Evolutionary conservation across 495 filamentous ascomycete species (phyloP).

Genomic region (Tuber indicum): DNA sequence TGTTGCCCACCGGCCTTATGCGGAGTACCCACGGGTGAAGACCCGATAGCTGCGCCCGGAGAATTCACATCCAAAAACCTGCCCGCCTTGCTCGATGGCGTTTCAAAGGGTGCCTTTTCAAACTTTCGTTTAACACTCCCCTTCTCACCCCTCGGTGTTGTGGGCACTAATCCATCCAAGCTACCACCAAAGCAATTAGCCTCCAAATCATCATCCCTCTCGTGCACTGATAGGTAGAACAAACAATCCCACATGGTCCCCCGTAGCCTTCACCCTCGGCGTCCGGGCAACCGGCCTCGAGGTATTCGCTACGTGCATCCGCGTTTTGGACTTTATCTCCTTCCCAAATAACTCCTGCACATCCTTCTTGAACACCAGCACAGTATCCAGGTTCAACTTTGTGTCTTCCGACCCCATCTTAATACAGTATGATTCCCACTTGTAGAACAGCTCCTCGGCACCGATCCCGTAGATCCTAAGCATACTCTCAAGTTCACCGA

Average conservation of each 20-base stretch:
- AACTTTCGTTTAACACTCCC: conserved; percentile 59
- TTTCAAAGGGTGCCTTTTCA: conserved; percentile 44
- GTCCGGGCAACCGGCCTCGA: conserved; percentile 46
- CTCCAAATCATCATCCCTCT: not conserved
- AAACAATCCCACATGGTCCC: conserved; percentile 20
- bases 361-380: conserved; percentile 74
- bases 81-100: conserved; percentile 24
- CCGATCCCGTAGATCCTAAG: conserved; percentile 69
- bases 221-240: conserved; percentile 6
- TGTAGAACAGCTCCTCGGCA: conserved; percentile 81
- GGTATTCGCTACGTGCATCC: conserved; percentile 48
- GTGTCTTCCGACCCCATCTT: conserved; percentile 75
- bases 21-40: conserved; percentile 27
- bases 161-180: conserved; percentile 71
- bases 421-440: conserved; percentile 96
- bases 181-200: conserved; percentile 44
- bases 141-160: conserved; percentile 49
- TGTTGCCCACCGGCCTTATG: not conserved
- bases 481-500: conserved; percentile 73
- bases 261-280: conserved; percentile 14
- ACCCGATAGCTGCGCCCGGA: conserved; percentile 12
- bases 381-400: conserved; percentile 60
- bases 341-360: conserved; percentile 77
- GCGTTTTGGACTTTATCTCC: conserved; percentile 56
- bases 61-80: conserved; percentile 12